phyloP scores from a whole-genome alignment of 192 early-diverging fungal genomes.

The Chytriomyces hyalinus region DNA sequence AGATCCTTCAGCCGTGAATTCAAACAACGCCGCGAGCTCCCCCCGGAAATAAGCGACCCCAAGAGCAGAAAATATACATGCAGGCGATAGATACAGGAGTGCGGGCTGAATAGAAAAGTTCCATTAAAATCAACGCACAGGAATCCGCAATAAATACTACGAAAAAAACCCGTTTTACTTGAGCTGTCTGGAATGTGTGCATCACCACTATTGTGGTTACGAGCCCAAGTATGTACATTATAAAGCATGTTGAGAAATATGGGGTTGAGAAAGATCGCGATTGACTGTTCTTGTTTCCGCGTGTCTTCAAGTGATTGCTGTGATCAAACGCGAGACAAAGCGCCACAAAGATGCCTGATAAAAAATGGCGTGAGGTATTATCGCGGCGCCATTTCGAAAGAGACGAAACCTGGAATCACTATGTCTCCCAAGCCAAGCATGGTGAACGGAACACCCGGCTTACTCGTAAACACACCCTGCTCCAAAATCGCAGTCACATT shows the following conservation, averaged over 20 bases:
- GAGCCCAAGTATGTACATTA: slow-evolving; percentile 82
- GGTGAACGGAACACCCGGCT: slow-evolving; percentile 62
- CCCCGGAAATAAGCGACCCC: slow-evolving; percentile 49
- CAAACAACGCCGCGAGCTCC: slow-evolving; percentile 49
- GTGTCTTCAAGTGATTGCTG: slow-evolving; percentile 67
- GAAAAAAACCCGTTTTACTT: slow-evolving; percentile 51
- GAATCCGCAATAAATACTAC: not conserved
- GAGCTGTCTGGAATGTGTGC: slow-evolving; percentile 94
- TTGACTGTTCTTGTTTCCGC: slow-evolving; percentile 54
- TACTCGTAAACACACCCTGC: slow-evolving; percentile 49
- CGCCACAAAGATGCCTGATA: slow-evolving; percentile 85
- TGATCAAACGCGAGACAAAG: slow-evolving; percentile 91
- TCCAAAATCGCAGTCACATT: slow-evolving; percentile 55
- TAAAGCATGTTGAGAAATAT: slow-evolving; percentile 85
- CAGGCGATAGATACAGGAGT: slow-evolving; percentile 93
- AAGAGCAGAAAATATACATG: slow-evolving; percentile 88
- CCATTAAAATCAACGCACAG: slow-evolving; percentile 12
- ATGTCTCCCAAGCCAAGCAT: slow-evolving; percentile 98
- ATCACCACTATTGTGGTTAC: slow-evolving; percentile 89
- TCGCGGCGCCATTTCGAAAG: not conserved
- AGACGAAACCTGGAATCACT: slow-evolving; percentile 83
- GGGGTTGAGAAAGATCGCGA: slow-evolving; percentile 76
- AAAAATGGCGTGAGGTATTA: not conserved
- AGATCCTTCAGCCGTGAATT: slow-evolving; percentile 37
- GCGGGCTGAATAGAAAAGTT: slow-evolving; percentile 67